Evolutionary conservation across 2,329 filamentous ascomycete genomes (phyloP), one percentile per base, ranked within the genome.

Genomic region (Harringtonia lauricola): DNA sequence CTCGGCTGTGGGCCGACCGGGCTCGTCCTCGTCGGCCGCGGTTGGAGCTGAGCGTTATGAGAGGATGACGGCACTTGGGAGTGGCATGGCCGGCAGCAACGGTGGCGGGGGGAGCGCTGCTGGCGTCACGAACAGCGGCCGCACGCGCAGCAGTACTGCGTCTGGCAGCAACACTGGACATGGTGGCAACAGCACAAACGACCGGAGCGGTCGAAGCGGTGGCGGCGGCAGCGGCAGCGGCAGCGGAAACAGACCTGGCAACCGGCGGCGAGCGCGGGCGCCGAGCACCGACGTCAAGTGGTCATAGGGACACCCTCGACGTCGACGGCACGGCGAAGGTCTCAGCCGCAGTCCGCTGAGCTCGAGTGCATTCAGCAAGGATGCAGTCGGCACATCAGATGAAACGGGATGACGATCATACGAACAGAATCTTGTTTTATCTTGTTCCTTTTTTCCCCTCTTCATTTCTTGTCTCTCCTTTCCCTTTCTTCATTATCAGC

Each of bases 271-370:
- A 3, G 45, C 48, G 6, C 42, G 50, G 3, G 47, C 47, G 33
- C 50, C 50, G 10, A 49, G 46, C 34, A 36, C 44, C 9, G 50
- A 52, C 33, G 42, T 49, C 34, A 49, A 51, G 47, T 52, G 50
- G 50, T 44, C 47, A 8, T 51, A 51, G 49, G 47, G 40, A 14
- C 21, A 30, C 22, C 29, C 29, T n/a, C 40, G 44, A 21, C 44
- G 36, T 14, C 39, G 43, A 24, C 42, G 43, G 28, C 18, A 37
- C 13, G 33, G 5, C 22, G 22, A 28, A n/a, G 39, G 30, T 13
- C 9, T 8, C 30, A 19, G 17, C 15, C 14, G 30, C 19, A 24
- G 18, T 21, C 39, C 19, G 29, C 21, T 21, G 19, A 34, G 39
- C 8, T 9, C 28, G 10, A n/a, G 39, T 12, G 13, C 21, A 18